Evolutionary conservation across 2,329 filamentous ascomycete species (phyloP), one percentile per base, ranked within the genome.

Genomic region (Penicillium polonicum): DNA sequence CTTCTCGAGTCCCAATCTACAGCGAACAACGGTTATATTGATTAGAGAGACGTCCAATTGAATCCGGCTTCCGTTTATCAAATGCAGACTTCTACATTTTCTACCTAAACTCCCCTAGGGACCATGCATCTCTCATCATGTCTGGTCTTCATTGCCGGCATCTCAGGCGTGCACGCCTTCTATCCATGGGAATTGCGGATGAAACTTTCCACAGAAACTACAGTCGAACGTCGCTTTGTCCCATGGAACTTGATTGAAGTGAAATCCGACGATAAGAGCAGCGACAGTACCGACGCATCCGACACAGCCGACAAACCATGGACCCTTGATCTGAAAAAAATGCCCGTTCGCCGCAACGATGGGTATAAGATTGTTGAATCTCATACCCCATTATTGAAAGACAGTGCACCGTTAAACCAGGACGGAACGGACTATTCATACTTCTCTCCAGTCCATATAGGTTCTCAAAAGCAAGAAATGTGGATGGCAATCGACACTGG

Each of bases 351-450:
- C 27, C 79, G 82, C 43, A 74, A 79, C 57, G 83, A 84, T 65
- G 65, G 69, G 3, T 84, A 81, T 68, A 71, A 74, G 8, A 78
- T 83, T 12, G 65, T 77, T 38, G 62, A 72, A 54, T 74, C 77
- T 8, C 68, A 71, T 21, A 68, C 68, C 1, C 78, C 80, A 1
- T 72, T 70, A 15, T 67, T 77, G 55, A 60, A 74, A 15, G 77
- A 82, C 59, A 82, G 80, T 57, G 74, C 80, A 35, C 78, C 80
- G 1, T 74, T 85, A 38, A 72, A 82, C 57, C 79, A 83, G 59
- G 82, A 84, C 74, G 82, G 82, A 10, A 70, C 70, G 13, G 83
- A 85, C 61, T 78, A 77, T 55, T 81, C 81, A 25, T 85, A 85
- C 68, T 82, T 85, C 70, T 76, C 79, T 4, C 71, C 74, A 2